These are phyloP conservation scores for Colletotrichum tabaci DNA, from an alignment of 2,329 filamentous ascomycete species.

Conservation along the genomic window DNA sequence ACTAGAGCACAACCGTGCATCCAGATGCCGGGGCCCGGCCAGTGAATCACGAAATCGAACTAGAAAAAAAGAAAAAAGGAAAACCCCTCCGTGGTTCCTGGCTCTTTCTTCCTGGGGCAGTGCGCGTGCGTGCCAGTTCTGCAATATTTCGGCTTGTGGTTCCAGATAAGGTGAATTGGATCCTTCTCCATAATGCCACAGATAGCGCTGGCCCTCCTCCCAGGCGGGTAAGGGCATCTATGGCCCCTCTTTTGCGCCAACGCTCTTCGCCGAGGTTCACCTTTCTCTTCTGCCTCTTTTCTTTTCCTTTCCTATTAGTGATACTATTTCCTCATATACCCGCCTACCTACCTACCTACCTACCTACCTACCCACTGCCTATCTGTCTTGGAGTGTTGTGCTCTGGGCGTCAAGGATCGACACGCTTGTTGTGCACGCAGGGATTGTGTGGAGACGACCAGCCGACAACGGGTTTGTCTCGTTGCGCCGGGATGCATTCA, in stretches of 20 bases:
- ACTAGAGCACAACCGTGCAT: conserved; percentile 30
- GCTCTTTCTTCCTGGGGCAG: background rate
- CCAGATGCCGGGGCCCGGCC: conserved; percentile 18
- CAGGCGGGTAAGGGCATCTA: conserved; percentile 10
- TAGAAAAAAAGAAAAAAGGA: background rate
- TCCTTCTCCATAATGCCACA: conserved; percentile 22
- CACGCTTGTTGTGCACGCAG: background rate
- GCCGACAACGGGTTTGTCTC: conserved; percentile 1
- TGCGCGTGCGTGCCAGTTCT: background rate
- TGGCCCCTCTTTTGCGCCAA: conserved; percentile 12
- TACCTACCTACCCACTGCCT: no score
- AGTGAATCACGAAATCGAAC: background rate
- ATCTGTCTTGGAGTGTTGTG: background rate
- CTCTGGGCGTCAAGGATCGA: conserved; percentile 3
- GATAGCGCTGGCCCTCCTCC: conserved; percentile 22
- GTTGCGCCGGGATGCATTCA: conserved; percentile 25
- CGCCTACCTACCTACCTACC: no score
- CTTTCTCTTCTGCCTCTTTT: background rate
- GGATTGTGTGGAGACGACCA: conserved; percentile 3
- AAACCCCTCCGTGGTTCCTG: conserved; percentile 5
- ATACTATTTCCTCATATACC: conserved; percentile 11
- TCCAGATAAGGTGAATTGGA: conserved; percentile 35
- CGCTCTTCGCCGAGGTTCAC: conserved; percentile 30
- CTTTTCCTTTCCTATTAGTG: conserved; percentile 10
- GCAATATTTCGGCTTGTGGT: conserved; percentile 22